These are phyloP conservation scores for Sporothrix brasiliensis DNA, from an alignment of 2,329 filamentous ascomycete species.

Conservation along the genomic window DNA sequence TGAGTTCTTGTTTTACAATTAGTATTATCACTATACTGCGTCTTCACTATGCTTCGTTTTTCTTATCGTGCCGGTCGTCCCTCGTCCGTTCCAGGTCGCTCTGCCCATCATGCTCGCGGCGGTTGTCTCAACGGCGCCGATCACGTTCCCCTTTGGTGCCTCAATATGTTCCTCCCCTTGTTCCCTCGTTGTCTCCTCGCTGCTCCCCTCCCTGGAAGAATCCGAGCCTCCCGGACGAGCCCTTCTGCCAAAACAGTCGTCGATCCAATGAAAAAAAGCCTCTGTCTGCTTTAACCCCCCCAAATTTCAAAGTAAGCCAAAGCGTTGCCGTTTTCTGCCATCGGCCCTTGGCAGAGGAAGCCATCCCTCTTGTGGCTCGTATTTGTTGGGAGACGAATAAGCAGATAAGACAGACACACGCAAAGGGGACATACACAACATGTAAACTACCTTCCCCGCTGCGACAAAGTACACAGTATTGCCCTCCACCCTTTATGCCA, in stretches of 20 bases:
- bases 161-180: neutral
- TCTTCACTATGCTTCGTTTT: no score
- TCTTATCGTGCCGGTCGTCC: neutral
- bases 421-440: no score
- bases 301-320: neutral
- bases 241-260: neutral
- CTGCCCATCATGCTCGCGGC: neutral
- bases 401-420: neutral
- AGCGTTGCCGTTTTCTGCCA: neutral
- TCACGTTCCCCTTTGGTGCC: conserved; percentile 1
- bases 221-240: conserved; percentile 9
- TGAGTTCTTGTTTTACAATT: no score
- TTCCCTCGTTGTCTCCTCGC: neutral
- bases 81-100: neutral
- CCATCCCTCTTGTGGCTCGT: conserved; percentile 12
- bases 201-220: neutral
- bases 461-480: no score
- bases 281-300: no score
- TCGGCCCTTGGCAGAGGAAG: neutral
- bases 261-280: neutral
- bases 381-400: neutral
- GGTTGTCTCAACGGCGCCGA: conserved; percentile 20
- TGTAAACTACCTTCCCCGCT: neutral
- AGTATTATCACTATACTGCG: no score
- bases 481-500: neutral